Base-by-base conservation (phyloP, 2,329 filamentous ascomycete genomes). In the Diaporthe sp. region DNA sequence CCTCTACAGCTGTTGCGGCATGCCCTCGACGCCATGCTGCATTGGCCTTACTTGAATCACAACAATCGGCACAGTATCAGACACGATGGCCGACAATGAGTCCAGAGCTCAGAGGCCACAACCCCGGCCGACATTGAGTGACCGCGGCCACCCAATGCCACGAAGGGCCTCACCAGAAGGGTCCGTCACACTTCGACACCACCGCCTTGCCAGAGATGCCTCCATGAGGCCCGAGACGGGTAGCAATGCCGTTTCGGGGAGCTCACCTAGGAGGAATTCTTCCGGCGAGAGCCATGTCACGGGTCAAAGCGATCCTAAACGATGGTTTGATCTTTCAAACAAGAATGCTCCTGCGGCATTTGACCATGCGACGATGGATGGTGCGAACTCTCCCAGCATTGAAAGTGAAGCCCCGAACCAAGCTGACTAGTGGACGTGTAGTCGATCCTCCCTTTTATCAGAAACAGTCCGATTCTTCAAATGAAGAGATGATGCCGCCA, bases 401-500 rank as follows among this genome's bases (percentile, higher is more conserved):
- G 13, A 22, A 13, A 37, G 22, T 22, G 12, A 34, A 22, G 7
- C 25, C 17, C 42, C 2, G 13, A 2, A 39, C 12, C 10, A 19
- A 5, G 28, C 17, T 53, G 22, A n/a, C 65, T 76, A 9, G 72
- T 60, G 55, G 25, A 74, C n/a, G 6, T 34, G 1, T 15, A 88
- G 85, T 89, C 22, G 89, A 90, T 58, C 88, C 89, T 4, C 89
- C 89, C 0, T 91, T 90, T 72, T 91, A 86, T 65, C 89, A 90
- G 76, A 88, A 87, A 76, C 86, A 87, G 72, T 87, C 86, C 0
- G 88, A 89, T 31, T 89, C 87, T 0, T 90, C 89, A 2, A 88
- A 86, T 37, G 89, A 89, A 76, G 88, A 86, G 2, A 3, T 55
- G 39, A 34, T 61, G 1, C 76, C 72, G 58, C 74, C 67, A n/a